phyloP scores from a whole-genome alignment of 2,329 filamentous ascomycete species.

The Microdochium nivale region DNA sequence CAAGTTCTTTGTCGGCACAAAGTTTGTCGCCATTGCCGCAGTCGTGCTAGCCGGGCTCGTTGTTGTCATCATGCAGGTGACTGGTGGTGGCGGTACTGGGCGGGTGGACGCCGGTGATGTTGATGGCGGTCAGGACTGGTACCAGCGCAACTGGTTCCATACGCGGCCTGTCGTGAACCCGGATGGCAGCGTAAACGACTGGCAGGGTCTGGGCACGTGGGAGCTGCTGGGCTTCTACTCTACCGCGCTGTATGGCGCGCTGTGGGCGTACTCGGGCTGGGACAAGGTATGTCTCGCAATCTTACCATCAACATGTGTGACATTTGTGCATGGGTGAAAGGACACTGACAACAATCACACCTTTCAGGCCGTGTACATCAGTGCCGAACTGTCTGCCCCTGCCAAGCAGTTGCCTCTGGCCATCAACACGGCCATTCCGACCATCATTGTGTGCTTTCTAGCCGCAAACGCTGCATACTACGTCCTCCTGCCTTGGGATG shows the following conservation, averaged over 20 bases:
- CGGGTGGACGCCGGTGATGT: too few relatives aligned
- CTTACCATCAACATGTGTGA: background rate
- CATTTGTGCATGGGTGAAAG: background rate
- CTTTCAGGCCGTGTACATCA: slow-evolving; percentile 45
- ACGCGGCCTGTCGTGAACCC: slow-evolving; percentile 39
- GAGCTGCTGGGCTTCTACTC: slow-evolving; percentile 51
- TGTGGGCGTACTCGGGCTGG: slow-evolving; percentile 61
- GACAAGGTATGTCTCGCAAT: slow-evolving; percentile 45
- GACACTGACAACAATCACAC: background rate
- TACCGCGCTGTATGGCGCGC: slow-evolving; percentile 50
- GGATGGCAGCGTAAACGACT: slow-evolving; percentile 39
- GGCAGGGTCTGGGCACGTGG: slow-evolving; percentile 42
- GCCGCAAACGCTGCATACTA: slow-evolving; percentile 55
- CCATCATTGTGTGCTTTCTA: slow-evolving; percentile 51
- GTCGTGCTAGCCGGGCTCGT: slow-evolving; percentile 40
- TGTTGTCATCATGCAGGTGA: slow-evolving; percentile 32
- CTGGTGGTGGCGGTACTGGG: slow-evolving; percentile 18
- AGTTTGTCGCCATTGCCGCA: slow-evolving; percentile 39
- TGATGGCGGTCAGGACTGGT: slow-evolving; percentile 42
- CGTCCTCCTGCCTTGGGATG: slow-evolving; percentile 50
- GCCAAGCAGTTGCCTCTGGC: slow-evolving; percentile 48
- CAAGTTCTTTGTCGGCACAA: slow-evolving; percentile 44
- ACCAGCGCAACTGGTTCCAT: slow-evolving; percentile 44
- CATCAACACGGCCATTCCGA: slow-evolving; percentile 52
- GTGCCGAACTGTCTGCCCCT: slow-evolving; percentile 41